These are phyloP conservation scores for Basipetospora sp. DNA, from an alignment of 2,329 filamentous ascomycete species.

Conservation along the genomic window DNA sequence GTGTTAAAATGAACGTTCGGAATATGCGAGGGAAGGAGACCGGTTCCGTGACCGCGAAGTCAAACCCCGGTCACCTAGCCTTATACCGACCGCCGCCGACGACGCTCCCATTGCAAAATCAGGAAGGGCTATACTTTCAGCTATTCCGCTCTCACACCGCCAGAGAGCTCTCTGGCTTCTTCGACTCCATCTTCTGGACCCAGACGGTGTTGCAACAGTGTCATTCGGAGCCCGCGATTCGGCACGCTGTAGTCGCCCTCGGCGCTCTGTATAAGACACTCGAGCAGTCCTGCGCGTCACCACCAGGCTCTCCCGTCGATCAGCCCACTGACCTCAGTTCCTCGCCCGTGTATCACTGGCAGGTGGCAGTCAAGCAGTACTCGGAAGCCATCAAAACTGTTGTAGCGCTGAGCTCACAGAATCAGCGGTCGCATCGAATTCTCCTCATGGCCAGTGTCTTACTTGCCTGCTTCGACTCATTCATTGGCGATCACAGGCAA, in stretches of 20 bases:
- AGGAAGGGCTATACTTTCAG: conserved; percentile 46
- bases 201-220: conserved; percentile 48
- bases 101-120: conserved; percentile 32
- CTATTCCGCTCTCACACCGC: conserved; percentile 48
- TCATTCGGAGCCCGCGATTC: conserved; percentile 44
- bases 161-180: conserved; percentile 50
- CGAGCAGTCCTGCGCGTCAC: conserved; percentile 40
- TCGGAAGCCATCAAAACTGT: conserved; percentile 40
- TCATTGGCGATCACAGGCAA: conserved; percentile 47
- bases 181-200: conserved; percentile 52
- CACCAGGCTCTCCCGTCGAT: conserved; percentile 30
- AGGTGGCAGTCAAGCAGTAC: conserved; percentile 46
- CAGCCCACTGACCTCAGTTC: conserved; percentile 12
- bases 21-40: too few relatives aligned
- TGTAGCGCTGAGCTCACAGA: conserved; percentile 26
- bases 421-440: conserved; percentile 32
- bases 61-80: neutral
- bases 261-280: conserved; percentile 54
- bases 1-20: neutral
- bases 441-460: conserved; percentile 51
- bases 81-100: neutral
- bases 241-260: conserved; percentile 50
- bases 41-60: too few relatives aligned
- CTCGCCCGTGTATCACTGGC: conserved; percentile 37
- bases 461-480: conserved; percentile 54